Conservation (phyloP, 768 basidiomycete species). For the Albatrellus ellisii region DNA sequence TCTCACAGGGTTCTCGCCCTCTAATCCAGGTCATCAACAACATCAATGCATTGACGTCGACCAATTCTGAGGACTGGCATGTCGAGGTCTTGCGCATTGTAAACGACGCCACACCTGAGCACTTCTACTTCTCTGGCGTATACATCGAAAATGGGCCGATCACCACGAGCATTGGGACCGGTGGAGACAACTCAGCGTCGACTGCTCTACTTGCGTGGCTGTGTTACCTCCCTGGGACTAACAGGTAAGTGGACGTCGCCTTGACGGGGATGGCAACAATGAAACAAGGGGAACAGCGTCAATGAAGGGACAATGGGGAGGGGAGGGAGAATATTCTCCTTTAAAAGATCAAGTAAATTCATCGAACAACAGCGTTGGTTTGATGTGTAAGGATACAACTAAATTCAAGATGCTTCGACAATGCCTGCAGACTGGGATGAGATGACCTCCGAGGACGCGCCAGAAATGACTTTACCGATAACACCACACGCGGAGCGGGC, state of each 20-base stretch:
- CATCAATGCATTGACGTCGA: conserved; percentile 35
- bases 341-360: no score
- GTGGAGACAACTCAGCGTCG: conserved; percentile 14
- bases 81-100: conserved; percentile 46
- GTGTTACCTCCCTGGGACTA: conserved; percentile 39
- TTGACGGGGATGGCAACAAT: no score
- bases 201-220: conserved; percentile 29
- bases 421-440: no score
- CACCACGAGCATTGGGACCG: conserved; percentile 36
- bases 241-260: no score
- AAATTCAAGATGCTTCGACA: no score
- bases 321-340: no score
- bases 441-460: no score
- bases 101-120: conserved; percentile 31
- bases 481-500: conserved; percentile 72
- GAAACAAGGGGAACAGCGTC: no score
- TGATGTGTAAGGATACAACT: no score
- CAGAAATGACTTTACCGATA: conserved; percentile 40
- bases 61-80: conserved; percentile 50
- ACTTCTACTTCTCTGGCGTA: conserved; percentile 48
- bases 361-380: no score
- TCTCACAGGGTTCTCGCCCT: conserved; percentile 33
- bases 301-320: no score
- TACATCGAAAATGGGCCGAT: conserved; percentile 46
- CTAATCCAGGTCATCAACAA: conserved; percentile 37